Base-by-base conservation (phyloP, 768 basidiomycete genomes). In the Cystobasidium ongulense region DNA sequence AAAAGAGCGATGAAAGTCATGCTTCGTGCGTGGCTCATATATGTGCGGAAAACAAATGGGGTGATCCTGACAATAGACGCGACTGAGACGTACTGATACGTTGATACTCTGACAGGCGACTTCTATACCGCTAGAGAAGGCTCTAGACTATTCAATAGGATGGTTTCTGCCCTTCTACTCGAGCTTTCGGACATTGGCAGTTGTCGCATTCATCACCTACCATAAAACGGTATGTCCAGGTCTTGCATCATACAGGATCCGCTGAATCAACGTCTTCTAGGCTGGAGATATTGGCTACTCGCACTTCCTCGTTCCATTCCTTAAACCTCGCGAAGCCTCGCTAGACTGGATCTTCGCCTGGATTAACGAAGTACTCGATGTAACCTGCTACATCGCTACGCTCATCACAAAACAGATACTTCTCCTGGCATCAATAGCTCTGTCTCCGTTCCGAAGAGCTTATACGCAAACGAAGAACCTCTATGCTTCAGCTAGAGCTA, bases 121-220 rank as follows among this genome's bases (percentile, higher is more conserved):
- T 10, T 35, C 66, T 17, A 43, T 35, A 68, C 43, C 38, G 23
- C 10, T 53, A 17, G 66, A 68, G 23, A 39, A 50, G 43, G 18
- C 53, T 23, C 8, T 68, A 10, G 66, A 68, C 66, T 17, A 33
- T 8, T 68, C 46, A 11, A 3, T 46, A 39, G 66, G 39, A 46
- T 68, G 66, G 66, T 31, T 39, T 10, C 43, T 68, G 23, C 66
- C 66, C 2, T 52, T 68, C 27, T 68, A 68, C 29, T 46, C 39
- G 27, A 68, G 38, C 23, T 53, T 68, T 41, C 66, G 66, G 10
- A 35, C 46, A 3, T 29, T 68, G 3, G 25, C 25, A 18, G 38
- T 68, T 27, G 21, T 68, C 3, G n/a, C 18, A 10, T 68, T 50
- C 46, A 5, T 46, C 5, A 10, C 43, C 21, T 43, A 50, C 31